Evolutionary conservation across 345 rosid genomes (phyloP).

Genomic region (Euphorbia pulcherrima): DNA sequence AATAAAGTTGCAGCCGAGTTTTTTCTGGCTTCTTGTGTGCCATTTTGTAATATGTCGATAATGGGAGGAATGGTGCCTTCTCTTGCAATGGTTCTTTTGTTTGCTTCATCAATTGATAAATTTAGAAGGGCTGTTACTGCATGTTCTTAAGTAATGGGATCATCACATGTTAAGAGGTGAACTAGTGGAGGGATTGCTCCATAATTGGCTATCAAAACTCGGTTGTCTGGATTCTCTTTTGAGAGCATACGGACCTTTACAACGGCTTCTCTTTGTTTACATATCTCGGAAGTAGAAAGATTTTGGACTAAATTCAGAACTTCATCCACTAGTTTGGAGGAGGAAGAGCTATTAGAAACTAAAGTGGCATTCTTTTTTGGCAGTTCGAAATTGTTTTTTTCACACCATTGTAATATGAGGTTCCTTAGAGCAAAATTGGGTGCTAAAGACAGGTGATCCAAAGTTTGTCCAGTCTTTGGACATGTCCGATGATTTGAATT

Average conservation of each 20-base stretch:
- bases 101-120: constrained; percentile 52
- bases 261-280: constrained; percentile 34
- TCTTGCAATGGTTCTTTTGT: constrained; percentile 47
- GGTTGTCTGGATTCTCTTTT: constrained; percentile 53
- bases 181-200: constrained; percentile 51
- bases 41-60: constrained; percentile 42
- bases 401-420: constrained; percentile 59
- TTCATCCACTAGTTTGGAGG: constrained; percentile 34
- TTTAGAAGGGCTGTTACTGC: constrained; percentile 62
- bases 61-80: constrained; percentile 58
- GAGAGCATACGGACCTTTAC: constrained; percentile 52
- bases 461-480: constrained; percentile 56
- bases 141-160: constrained; percentile 52
- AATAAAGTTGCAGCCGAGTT: constrained; percentile 61
- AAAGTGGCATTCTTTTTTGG: constrained; percentile 35
- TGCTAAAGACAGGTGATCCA: constrained; percentile 45
- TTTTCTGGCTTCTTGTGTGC: constrained; percentile 50
- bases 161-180: constrained; percentile 43
- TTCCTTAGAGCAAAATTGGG: constrained; percentile 57
- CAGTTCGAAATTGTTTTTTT: constrained; percentile 41
- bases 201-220: constrained; percentile 45
- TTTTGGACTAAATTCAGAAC: constrained; percentile 38
- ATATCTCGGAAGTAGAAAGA: constrained; percentile 30
- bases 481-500: constrained; percentile 51
- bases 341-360: constrained; percentile 25